Percentiles rank a stretch among this genome's conserved stretches.
phyloP scores from a whole-genome alignment of 73 alveolate species.

The Effrenium voratum region DNA sequence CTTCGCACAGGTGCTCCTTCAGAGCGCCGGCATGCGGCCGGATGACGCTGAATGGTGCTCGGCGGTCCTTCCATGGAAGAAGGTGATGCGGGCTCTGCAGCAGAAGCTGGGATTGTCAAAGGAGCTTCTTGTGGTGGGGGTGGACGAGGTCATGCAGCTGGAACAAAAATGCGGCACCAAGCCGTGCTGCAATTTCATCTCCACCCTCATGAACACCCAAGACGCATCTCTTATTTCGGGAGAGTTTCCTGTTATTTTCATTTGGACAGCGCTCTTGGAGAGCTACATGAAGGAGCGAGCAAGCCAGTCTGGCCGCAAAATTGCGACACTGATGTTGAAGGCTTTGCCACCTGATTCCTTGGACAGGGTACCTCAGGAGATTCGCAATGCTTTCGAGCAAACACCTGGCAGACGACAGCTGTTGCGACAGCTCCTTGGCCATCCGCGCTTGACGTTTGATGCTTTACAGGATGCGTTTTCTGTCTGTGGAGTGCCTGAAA shows the following conservation, averaged over 20 bases:
- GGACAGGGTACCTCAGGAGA: not conserved
- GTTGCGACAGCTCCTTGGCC: slow-evolving; percentile 11
- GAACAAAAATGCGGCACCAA: not conserved
- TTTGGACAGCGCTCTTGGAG: not conserved
- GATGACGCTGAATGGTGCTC: not conserved
- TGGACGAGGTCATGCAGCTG: not conserved
- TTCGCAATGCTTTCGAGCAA: not conserved
- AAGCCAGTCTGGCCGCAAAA: not conserved
- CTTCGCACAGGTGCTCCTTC: not conserved
- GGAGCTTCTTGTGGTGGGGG: not conserved
- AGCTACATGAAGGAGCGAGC: not conserved
- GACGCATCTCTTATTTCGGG: not conserved
- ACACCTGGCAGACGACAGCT: not conserved
- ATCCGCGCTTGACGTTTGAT: slow-evolving; percentile 2
- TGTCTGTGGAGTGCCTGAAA: not conserved
- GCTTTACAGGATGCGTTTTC: not conserved
- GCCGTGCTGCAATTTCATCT: not conserved
- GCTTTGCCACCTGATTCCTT: not conserved
- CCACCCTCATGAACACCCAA: not conserved
- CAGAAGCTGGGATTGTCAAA: not conserved
- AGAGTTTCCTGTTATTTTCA: not conserved
- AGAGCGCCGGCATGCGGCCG: not conserved
- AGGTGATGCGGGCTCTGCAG: not conserved
- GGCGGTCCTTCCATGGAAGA: not conserved
- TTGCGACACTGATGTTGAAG: not conserved